Evolutionary conservation across 2,329 filamentous ascomycete species (phyloP), one percentile per base, ranked within the genome.

Genomic region (Delphinella strobiligena): DNA sequence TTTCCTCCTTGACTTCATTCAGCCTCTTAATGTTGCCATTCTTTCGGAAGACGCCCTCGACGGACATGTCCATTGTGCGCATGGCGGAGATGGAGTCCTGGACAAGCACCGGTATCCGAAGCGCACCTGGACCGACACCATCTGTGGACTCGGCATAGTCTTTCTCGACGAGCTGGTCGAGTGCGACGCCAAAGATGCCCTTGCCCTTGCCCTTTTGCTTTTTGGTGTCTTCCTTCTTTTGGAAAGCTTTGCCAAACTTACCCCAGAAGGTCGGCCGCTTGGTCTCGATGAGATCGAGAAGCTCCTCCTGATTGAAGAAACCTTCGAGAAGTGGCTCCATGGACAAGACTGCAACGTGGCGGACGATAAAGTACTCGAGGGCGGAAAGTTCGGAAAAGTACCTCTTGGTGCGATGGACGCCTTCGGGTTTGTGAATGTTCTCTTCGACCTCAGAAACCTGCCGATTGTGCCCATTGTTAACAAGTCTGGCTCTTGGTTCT

Each of bases 41-140:
- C 72, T 98, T 98, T 51, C 91, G 80, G 75, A 98, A 98, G 16
- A 98, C 88, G 52, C 91, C 91, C 61, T 98, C 91, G 1, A 98
- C 86, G 2, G 89, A 96, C 67, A 98, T 87, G 60, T 98, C 91
- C 86, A 98, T 96, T 61, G 89, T 91, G 51, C 88, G 80, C 85
- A 98, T 94, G 10, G 88, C 87, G 3, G 84, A 82, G 29, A 98
- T 81, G 36, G 89, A 80, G 56, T 95, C 89, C 54, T 96, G 89
- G n/a, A 98, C 74, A 38, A 98, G 71, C n/a, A 86, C 83, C 2
- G 91, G 91, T 31, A 98, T 85, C 38, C 86, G 82, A 41, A 98
- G 70, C 11, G 86, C 82, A 14, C 88, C 89, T 9, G 91, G 88
- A 1, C 91, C 91, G 45, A 98, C 85, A 27, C 91, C 91, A 57